Percentiles rank a stretch among this genome's conserved stretches.
Conservation (phyloP, 768 basidiomycete genomes). For the Suillus plorans region DNA sequence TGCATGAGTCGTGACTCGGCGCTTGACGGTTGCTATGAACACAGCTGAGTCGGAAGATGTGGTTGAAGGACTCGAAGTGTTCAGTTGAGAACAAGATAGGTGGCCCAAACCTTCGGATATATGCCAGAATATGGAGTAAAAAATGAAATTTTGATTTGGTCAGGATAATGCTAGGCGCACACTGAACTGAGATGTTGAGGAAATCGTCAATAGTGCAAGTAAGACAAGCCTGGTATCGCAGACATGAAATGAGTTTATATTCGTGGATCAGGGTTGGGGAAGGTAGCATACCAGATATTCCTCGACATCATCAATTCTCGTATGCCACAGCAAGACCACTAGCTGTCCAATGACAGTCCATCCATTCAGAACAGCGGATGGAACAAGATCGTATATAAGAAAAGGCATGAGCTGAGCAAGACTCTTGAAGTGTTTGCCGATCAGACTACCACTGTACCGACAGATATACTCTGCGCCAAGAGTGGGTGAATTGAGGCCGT, state of each 20-base stretch:
- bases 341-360: conserved; percentile 36
- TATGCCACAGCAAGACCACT: conserved; percentile 40
- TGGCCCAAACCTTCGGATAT: conserved; percentile 28
- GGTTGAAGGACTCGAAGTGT: conserved; percentile 28
- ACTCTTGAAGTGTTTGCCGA: too few relatives aligned
- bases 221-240: conserved; percentile 9
- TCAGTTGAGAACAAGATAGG: conserved; percentile 30
- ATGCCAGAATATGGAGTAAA: conserved; percentile 26
- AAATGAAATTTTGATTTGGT: conserved; percentile 33
- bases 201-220: conserved; percentile 24
- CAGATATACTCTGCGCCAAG: too few relatives aligned
- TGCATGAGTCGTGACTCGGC: conserved; percentile 24
- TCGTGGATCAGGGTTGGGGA: neutral
- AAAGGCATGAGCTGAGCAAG: conserved; percentile 14
- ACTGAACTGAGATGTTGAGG: conserved; percentile 11
- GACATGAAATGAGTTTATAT: neutral
- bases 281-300: conserved; percentile 30
- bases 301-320: conserved; percentile 36
- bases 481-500: too few relatives aligned
- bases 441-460: too few relatives aligned
- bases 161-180: conserved; percentile 26
- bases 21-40: conserved; percentile 33
- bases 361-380: conserved; percentile 20
- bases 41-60: conserved; percentile 23
- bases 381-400: conserved; percentile 32